phyloP scores from a whole-genome alignment of 2,329 filamentous ascomycete genomes.

The Talaromyces sp. region DNA sequence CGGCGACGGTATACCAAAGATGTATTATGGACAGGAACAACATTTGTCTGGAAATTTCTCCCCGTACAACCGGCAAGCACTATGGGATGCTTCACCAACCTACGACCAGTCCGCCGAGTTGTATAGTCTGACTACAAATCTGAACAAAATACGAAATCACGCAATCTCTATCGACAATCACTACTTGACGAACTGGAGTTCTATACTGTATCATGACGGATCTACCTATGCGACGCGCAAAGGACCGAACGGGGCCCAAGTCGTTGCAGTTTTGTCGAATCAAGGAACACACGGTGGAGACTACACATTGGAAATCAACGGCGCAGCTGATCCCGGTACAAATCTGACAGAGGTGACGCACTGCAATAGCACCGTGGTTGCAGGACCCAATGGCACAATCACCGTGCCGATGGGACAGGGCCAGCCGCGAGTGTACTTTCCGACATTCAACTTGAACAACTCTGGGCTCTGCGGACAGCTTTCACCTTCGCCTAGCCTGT shows the following conservation, averaged over 20 bases:
- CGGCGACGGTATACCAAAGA: conserved; percentile 53
- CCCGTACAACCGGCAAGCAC: conserved; percentile 48
- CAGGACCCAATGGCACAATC: conserved; percentile 16
- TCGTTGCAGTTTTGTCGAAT: conserved; percentile 37
- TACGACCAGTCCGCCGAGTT: conserved; percentile 43
- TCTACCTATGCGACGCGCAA: conserved; percentile 40
- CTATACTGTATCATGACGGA: conserved; percentile 34
- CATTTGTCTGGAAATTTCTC: conserved; percentile 45
- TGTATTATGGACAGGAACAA: conserved; percentile 62
- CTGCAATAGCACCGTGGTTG: conserved; percentile 23
- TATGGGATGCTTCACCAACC: conserved; percentile 44
- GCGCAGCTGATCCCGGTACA: conserved; percentile 33
- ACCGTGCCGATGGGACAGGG: conserved; percentile 18
- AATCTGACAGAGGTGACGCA: conserved; percentile 35
- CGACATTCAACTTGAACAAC: conserved; percentile 16
- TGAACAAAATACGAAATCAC: conserved; percentile 47
- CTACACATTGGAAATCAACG: conserved; percentile 46
- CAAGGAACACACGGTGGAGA: conserved; percentile 33
- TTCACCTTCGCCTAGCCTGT: neutral
- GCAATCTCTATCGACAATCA: conserved; percentile 29
- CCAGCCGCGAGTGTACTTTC: conserved; percentile 21
- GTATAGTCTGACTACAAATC: conserved; percentile 40
- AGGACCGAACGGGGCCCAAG: conserved; percentile 29
- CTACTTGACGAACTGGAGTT: conserved; percentile 34
- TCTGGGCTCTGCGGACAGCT: conserved; percentile 18